Percentiles rank a stretch among this genome's conserved stretches.
Evolutionary conservation across 164 flowering plant genomes (phyloP).

Genomic region (Vitis labrusca): DNA sequence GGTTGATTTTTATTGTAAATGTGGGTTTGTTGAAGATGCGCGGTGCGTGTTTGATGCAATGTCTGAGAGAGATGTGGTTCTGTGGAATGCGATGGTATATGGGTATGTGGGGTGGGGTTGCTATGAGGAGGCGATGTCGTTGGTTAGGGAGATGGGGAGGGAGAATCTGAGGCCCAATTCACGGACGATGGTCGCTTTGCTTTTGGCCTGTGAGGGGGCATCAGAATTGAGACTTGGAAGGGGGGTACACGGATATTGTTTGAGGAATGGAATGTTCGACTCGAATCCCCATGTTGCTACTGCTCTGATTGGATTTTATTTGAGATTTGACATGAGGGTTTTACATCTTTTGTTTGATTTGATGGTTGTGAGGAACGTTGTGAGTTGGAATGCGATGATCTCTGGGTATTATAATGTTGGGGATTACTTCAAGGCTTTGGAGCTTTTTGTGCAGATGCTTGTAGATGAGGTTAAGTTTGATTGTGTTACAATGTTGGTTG

Average conservation of each 20-base stretch:
- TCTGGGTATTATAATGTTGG: constrained; percentile 38
- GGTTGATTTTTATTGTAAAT: constrained; percentile 46
- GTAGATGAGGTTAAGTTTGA: constrained; percentile 26
- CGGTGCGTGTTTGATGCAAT: constrained; percentile 42
- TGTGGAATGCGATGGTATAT: constrained; percentile 51
- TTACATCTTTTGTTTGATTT: constrained; percentile 40
- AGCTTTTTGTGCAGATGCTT: constrained; percentile 37
- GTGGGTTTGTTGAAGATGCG: constrained; percentile 44
- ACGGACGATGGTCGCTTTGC: constrained; percentile 45
- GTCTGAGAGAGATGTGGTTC: constrained; percentile 26
- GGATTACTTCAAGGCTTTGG: constrained; percentile 26
- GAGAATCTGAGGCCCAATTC: constrained; percentile 38
- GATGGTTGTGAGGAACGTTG: constrained; percentile 34
- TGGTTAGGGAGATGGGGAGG: constrained; percentile 32
- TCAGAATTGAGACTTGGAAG: constrained; percentile 25
- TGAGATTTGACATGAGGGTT: constrained; percentile 27
- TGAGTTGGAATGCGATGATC: constrained; percentile 60
- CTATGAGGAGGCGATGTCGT: constrained; percentile 32
- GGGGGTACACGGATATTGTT: constrained; percentile 46
- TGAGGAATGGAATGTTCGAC: constrained; percentile 46
- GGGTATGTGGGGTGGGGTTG: constrained; percentile 31
- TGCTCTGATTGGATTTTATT: constrained; percentile 52
- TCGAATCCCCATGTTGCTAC: constrained; percentile 44
- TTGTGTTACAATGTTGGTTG: constrained; percentile 38
- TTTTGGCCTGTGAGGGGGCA: constrained; percentile 35